Evolutionary conservation across 2,329 filamentous ascomycete genomes (phyloP), one percentile per base, ranked within the genome.

Genomic region (Shiraia bambusicola): DNA sequence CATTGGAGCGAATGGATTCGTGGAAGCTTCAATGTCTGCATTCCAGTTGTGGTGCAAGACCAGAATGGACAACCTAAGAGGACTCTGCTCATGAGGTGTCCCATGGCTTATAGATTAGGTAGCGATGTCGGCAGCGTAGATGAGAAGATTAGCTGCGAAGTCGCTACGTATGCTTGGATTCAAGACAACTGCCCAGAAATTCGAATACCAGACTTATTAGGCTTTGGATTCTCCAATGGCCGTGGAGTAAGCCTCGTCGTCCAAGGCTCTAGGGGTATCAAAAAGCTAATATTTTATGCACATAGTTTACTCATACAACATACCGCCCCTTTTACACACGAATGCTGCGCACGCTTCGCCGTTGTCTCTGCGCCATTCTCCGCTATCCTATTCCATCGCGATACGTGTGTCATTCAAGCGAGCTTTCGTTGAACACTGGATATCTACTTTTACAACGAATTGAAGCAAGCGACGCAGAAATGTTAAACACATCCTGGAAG

Each of bases 141-240:
- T 24, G 26, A 38, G 27, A 38, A 38, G 26, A 14, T 38, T 13
- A n/a, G 16, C 6, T 38, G 26, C n/a, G 26, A 38, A 30, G 36
- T 38, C 7, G 36, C 13, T 24, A 31, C 26, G 25, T 38, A 38
- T 30, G 26, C 14, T 28, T 38, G 28, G 36, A 38, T 38, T 14
- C 26, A 38, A 30, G 36, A 38, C 26, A 30, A 38, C 15, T 29
- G 28, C 28, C 28, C n/a, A 29, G 28, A 29, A n/a, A 29, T 29
- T 29, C 28, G 15, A 13, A 29, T 29, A n/a, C 28, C 28, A 13
- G n/a, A 29, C 28, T 14, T 29, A n/a, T 29, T 4, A 14, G 28
- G 28, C 28, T 29, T 29, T 29, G 1, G 15, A 14, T 29, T 29
- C 28, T 14, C 28, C 28, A 6, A 29, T 29, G 13, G n/a, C 13